Percentiles rank a stretch among this genome's conserved stretches.
Evolutionary conservation across 1,284 basidiomycete genomes (phyloP).

Genomic region (Cryptococcus sp.): DNA sequence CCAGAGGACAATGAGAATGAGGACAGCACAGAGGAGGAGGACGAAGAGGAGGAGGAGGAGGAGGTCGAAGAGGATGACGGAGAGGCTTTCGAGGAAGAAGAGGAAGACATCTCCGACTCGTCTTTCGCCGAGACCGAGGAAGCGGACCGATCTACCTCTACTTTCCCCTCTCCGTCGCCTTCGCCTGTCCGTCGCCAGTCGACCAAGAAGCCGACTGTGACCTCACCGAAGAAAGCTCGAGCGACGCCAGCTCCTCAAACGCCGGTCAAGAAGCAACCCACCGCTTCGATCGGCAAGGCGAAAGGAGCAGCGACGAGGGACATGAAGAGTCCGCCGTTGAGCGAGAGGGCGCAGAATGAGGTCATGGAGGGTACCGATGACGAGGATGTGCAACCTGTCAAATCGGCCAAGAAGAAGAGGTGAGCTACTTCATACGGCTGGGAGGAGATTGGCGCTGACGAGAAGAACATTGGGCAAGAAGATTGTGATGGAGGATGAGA

Average conservation of each 20-base stretch:
- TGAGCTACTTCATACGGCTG: conserved; percentile 16
- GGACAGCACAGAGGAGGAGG: conserved; percentile 11
- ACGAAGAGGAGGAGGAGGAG: conserved; percentile 14
- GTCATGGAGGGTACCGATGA: conserved; percentile 9
- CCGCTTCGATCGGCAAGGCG: background rate
- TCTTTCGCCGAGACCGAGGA: conserved; percentile 18
- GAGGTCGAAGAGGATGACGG: conserved; percentile 16
- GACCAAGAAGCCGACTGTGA: conserved; percentile 11
- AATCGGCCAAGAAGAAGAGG: conserved; percentile 52
- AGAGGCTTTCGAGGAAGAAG: conserved; percentile 22
- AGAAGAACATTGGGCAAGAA: conserved; percentile 50
- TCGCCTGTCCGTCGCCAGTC: conserved; percentile 21
- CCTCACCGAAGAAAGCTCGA: conserved; percentile 8
- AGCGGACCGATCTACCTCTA: conserved; percentile 9
- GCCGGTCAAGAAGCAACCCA: background rate
- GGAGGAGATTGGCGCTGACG: background rate
- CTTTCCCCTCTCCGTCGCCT: conserved; percentile 9
- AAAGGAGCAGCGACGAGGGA: background rate
- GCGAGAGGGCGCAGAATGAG: conserved; percentile 22
- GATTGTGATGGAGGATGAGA: conserved; percentile 50
- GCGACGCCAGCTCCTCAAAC: background rate
- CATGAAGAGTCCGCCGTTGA: conserved; percentile 13
- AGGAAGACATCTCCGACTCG: conserved; percentile 23
- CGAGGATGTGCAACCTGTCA: conserved; percentile 38
- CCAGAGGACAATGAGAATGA: conserved; percentile 3